phyloP scores from a whole-genome alignment of 2,329 filamentous ascomycete genomes.

The Didymella pinodella region DNA sequence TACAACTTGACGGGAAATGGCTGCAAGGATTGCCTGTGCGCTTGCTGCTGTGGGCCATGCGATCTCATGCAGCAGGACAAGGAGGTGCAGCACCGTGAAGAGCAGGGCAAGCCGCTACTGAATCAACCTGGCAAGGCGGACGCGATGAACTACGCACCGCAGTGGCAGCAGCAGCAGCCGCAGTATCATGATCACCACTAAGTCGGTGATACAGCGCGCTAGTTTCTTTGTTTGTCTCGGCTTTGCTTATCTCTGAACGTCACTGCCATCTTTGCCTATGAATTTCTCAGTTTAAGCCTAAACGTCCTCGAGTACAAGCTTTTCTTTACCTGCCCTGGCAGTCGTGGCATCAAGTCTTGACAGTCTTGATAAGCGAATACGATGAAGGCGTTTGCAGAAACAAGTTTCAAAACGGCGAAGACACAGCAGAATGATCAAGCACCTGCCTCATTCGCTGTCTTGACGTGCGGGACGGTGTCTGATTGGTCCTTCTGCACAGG shows the following conservation, averaged over 20 bases:
- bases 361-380: background rate
- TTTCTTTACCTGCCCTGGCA: background rate
- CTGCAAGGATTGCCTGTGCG: constrained; percentile 46
- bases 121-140: constrained; percentile 34
- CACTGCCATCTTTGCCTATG: background rate
- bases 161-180: constrained; percentile 27
- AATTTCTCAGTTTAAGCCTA: background rate
- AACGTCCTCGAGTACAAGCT: background rate
- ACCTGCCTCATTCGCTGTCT: background rate
- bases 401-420: background rate
- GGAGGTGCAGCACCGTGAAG: constrained; percentile 37
- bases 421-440: background rate
- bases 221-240: no score
- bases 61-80: constrained; percentile 48
- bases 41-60: constrained; percentile 47
- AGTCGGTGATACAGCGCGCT: background rate
- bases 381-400: background rate
- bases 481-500: background rate
- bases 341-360: background rate
- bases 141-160: constrained; percentile 36
- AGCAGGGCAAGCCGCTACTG: constrained; percentile 22
- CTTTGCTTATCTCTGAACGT: background rate
- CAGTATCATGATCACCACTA: constrained; percentile 1
- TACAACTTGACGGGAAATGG: constrained; percentile 44
- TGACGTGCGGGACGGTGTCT: background rate